Evolutionary conservation across 441 rosid genomes (phyloP), one percentile per base, ranked within the genome.

Genomic region (Pelargonium fulgidum): DNA sequence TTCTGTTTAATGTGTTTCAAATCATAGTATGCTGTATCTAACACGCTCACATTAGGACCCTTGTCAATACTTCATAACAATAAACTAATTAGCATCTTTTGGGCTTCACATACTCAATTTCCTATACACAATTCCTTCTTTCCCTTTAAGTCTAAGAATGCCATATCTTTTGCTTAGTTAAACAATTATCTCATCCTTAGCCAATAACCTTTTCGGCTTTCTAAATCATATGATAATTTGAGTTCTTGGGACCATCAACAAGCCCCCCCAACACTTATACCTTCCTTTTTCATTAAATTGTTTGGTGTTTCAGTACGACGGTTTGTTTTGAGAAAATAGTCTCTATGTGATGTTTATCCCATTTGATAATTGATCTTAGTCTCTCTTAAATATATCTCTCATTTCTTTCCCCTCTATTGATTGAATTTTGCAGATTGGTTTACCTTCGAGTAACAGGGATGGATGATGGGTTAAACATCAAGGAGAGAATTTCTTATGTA

Each of bases 361-460:
- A 24, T 62, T 62, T 61, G 64, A 39, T 64, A 52, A 47, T 73
- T 68, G 58, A 39, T 50, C 41, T 70, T 14, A 42, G 12, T 33
- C 44, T 45, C n/a, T 75, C 24, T 12, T 63, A 62, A 62, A 48
- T 29, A 12, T 48, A 10, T 22, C 7, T 63, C 36, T 54, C 4
- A 16, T 39, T 56, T 56, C 5, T 0, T 13, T 13, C 52, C 9
- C 29, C 62, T 50, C 48, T 45, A 69, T 72, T 29, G 19, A 66
- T 70, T 77, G 66, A 72, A 3, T 74, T 75, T 65, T 80, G 74
- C 73, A 91, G 99, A 78, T 79, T 93, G 84, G 83, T 87, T 73
- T 91, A 89, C 79, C 93, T 93, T 56, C 88, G 86, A 81, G 99
- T 94, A 68, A 87, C 91, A 64, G 99, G 97, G 78, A 94, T 94